Evolutionary conservation across 768 basidiomycete species (phyloP).

Genomic region (Tylopilus cervinicoccineus): DNA sequence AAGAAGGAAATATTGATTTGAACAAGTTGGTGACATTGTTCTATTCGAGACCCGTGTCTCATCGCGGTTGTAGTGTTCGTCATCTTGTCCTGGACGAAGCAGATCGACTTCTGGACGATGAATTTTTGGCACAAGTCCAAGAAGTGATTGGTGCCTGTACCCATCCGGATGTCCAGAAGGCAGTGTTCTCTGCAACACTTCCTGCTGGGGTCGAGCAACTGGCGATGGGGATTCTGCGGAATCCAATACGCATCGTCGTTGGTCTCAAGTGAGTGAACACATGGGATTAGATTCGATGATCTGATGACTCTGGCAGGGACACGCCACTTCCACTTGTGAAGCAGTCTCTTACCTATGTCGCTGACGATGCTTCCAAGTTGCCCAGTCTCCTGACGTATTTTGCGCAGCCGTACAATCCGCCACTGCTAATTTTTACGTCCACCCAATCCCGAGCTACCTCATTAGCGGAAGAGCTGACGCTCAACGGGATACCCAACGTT

Average conservation of each 20-base stretch:
- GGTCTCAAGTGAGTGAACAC: constrained; percentile 75
- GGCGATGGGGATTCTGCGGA: constrained; percentile 77
- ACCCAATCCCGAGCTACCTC: constrained; percentile 83
- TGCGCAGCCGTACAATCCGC: constrained; percentile 80
- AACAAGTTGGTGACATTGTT: constrained; percentile 55
- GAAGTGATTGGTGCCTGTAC: constrained; percentile 82
- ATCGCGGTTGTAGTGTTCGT: constrained; percentile 54
- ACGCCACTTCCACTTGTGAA: constrained; percentile 88
- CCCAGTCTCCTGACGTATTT: constrained; percentile 82
- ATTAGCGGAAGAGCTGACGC: constrained; percentile 73
- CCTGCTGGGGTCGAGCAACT: constrained; percentile 85
- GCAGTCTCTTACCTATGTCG: constrained; percentile 88
- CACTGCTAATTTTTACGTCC: constrained; percentile 87
- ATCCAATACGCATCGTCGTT: constrained; percentile 92
- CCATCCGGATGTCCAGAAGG: constrained; percentile 68
- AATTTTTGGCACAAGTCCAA: constrained; percentile 85
- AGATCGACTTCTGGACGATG: constrained; percentile 83
- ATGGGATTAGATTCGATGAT: background rate
- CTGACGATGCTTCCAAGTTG: constrained; percentile 91
- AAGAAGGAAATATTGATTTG: constrained; percentile 60
- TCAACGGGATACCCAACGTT: constrained; percentile 76
- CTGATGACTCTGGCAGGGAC: constrained; percentile 53
- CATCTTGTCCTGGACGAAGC: constrained; percentile 89
- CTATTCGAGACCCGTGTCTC: constrained; percentile 1
- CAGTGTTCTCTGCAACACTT: constrained; percentile 92